Evolutionary conservation across 257 asterid genomes (phyloP), one percentile per base, ranked within the genome.

Genomic region (Solanum peruvianum): DNA sequence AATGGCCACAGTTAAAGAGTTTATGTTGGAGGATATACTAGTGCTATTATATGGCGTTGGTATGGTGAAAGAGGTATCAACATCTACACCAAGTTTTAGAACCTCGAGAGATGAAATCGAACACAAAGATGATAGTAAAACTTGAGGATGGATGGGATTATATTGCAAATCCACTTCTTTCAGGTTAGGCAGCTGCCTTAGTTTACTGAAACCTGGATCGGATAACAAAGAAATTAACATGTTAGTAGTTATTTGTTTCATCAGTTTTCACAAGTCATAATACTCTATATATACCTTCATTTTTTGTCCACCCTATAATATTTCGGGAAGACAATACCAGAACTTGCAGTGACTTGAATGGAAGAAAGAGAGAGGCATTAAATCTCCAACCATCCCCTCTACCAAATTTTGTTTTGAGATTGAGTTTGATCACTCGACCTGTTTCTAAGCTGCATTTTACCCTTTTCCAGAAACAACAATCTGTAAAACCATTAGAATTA

Each of bases 251-350:
- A 31, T 31, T 31, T 31, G 33, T 31, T 31, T 31, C 33, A 31
- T 31, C 33, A 31, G 33, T 31, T 31, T 31, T 31, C 33, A n/a
- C n/a, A n/a, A n/a, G n/a, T n/a, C n/a, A n/a, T n/a, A n/a, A n/a
- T n/a, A n/a, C n/a, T n/a, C n/a, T n/a, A 0, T 14, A 14, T 47
- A 16, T 15, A 75, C 82, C 82, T 41, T 76, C 83, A n/a, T 23
- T 76, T 12, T 23, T 42, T 13, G 9, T 42, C 35, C 21, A 41
- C 0, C 83, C 58, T 7, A 3, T 23, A 72, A 72, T 35, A 76
- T 41, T 11, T 5, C 1, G 1, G 2, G 0, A 0, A 39, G 21
- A 5, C 23, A 76, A 23, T 23, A 12, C 0, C 13, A 76, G 83
- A 76, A 23, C 8, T 76, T 76, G 21, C 0, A 76, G 60, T 1